Base-by-base conservation (phyloP, 2,329 filamentous ascomycete species). In the Phaeosphaeriaceae sp. region DNA sequence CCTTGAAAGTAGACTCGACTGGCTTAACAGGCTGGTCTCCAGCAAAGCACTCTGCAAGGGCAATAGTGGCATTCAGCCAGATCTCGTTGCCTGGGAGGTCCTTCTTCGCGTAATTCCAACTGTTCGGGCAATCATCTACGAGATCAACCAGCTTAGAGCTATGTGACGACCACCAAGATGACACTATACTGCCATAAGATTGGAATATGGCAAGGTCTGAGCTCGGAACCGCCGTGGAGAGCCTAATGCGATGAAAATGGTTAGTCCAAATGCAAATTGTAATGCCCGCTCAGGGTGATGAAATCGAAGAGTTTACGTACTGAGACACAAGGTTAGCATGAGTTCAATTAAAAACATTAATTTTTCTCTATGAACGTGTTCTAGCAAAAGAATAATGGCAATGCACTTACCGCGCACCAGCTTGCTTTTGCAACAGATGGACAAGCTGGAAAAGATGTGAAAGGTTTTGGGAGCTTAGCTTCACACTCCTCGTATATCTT, bases 331-430 rank as follows among this genome's bases (percentile, higher is more conserved):
- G n/a, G n/a, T n/a, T n/a, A n/a, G n/a, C n/a, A n/a, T n/a, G n/a
- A n/a, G n/a, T n/a, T n/a, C n/a, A n/a, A n/a, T n/a, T n/a, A n/a
- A n/a, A n/a, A n/a, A n/a, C n/a, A n/a, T n/a, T n/a, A n/a, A n/a
- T n/a, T n/a, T n/a, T n/a, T n/a, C n/a, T n/a, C n/a, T n/a, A n/a
- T n/a, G n/a, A n/a, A n/a, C n/a, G n/a, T n/a, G n/a, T n/a, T n/a
- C n/a, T n/a, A n/a, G n/a, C n/a, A n/a, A n/a, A n/a, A n/a, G n/a
- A n/a, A n/a, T n/a, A n/a, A n/a, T n/a, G n/a, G n/a, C n/a, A n/a
- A n/a, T n/a, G n/a, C n/a, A n/a, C n/a, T n/a, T n/a, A n/a, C n/a
- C 30, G 41, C 41, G 32, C 41, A 44, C 41, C 41, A 44, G 17
- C 41, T 35, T 9, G 5, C 29, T 20, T 35, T 44, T 15, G 41